phyloP scores from a whole-genome alignment of 2,329 filamentous ascomycete species.

The Lasiodiplodia theobromae region DNA sequence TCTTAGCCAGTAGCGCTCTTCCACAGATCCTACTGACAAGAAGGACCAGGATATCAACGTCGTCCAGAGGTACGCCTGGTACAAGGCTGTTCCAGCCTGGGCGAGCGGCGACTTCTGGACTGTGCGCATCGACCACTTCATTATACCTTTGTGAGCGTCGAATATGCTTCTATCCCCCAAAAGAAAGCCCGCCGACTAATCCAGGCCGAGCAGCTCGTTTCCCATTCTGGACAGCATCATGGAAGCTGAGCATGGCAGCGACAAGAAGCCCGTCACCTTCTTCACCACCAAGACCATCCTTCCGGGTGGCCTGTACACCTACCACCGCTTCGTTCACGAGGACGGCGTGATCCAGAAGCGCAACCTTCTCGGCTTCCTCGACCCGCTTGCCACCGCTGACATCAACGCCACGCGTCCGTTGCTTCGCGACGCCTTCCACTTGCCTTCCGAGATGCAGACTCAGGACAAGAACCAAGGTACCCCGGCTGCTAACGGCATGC shows the following conservation, averaged over 20 bases:
- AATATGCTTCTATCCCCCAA: not conserved
- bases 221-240: not conserved
- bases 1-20: not conserved
- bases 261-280: not conserved
- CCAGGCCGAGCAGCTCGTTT: not conserved
- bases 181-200: not conserved
- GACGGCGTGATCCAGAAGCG: not conserved
- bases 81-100: not conserved
- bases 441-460: not conserved
- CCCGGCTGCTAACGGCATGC: not conserved
- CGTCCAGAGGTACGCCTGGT: constrained; percentile 1
- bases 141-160: not conserved
- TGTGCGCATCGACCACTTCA: constrained; percentile 12
- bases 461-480: not conserved
- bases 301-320: not conserved
- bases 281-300: not conserved
- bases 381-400: not conserved
- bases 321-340: not conserved
- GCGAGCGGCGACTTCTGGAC: not conserved
- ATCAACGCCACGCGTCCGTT: not conserved
- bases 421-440: not conserved
- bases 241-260: not conserved
- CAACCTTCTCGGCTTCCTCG: not conserved
- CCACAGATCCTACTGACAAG: not conserved
- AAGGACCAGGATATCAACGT: not conserved